Evolutionary conservation across 2,329 filamentous ascomycete species (phyloP).

Genomic region (Phialophora chinensis): DNA sequence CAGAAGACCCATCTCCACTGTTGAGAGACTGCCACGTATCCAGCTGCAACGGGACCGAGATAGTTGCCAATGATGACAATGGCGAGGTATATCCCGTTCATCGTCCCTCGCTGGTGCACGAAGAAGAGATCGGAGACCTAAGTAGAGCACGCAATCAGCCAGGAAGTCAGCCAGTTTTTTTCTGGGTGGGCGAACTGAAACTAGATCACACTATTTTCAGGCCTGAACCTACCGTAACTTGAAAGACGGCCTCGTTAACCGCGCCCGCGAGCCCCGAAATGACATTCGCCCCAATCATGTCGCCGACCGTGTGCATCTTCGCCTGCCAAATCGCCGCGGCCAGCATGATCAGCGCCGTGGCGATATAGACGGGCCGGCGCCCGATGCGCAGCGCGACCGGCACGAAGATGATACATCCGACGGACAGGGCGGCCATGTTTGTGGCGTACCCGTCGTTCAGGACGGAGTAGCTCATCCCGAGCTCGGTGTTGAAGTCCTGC

Average conservation of each 20-base stretch:
- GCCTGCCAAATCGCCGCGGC: conserved; percentile 50
- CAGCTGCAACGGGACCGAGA: conserved; percentile 46
- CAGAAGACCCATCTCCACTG: conserved; percentile 47
- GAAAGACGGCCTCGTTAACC: conserved; percentile 50
- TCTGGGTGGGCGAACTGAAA: no score
- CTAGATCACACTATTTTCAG: no score
- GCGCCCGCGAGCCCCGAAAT: conserved; percentile 52
- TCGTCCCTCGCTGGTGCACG: conserved; percentile 56
- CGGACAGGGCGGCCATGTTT: conserved; percentile 48
- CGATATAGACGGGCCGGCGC: conserved; percentile 50
- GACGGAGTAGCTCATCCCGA: conserved; percentile 47
- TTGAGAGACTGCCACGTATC: conserved; percentile 44
- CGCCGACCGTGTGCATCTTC: conserved; percentile 47
- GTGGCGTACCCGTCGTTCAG: conserved; percentile 54
- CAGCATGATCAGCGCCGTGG: conserved; percentile 48
- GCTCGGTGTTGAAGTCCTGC: conserved; percentile 49
- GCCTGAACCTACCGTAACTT: conserved; percentile 46
- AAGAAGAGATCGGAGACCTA: conserved; percentile 57
- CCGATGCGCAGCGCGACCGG: conserved; percentile 53
- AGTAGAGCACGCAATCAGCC: background rate
- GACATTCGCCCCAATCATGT: conserved; percentile 51
- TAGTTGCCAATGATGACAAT: conserved; percentile 47
- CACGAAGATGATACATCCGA: conserved; percentile 51
- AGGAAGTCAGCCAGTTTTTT: background rate
- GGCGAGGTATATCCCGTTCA: conserved; percentile 59